Percentiles rank a stretch among this genome's conserved stretches.
phyloP scores from a whole-genome alignment of 75 land plant species.

The Picea glauca region DNA sequence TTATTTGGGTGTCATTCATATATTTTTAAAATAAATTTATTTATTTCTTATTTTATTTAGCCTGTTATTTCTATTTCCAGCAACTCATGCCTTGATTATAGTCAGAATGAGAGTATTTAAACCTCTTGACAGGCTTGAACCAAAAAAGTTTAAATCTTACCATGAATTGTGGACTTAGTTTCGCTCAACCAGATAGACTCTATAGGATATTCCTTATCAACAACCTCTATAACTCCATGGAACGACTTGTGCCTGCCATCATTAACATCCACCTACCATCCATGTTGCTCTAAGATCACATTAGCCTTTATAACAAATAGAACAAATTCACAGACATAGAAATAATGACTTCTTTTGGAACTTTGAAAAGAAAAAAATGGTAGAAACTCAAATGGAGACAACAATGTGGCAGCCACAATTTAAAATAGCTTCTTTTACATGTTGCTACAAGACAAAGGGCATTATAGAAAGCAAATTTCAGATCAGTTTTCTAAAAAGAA shows the following conservation, averaged over 20 bases:
- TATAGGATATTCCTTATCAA: conserved; percentile 23
- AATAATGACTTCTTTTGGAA: background rate
- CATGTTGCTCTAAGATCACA: background rate
- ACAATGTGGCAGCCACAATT: background rate
- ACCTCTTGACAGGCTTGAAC: background rate
- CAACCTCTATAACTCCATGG: conserved; percentile 19
- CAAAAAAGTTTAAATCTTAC: background rate
- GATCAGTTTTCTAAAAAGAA: background rate
- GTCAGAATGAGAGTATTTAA: background rate
- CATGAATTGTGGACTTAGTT: conserved; percentile 9
- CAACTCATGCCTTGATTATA: background rate
- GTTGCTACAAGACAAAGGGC: background rate
- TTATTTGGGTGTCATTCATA: background rate
- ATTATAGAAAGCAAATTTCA: background rate
- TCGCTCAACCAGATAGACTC: conserved; percentile 26
- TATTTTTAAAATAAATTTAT: background rate
- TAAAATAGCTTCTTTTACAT: background rate
- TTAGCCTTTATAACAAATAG: background rate
- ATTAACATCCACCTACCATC: conserved; percentile 23
- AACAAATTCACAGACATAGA: background rate
- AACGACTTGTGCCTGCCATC: conserved; percentile 22
- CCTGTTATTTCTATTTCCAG: background rate
- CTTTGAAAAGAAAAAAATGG: background rate
- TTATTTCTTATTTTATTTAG: too few relatives aligned
- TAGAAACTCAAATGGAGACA: background rate